Evolutionary conservation across 2,329 filamentous ascomycete species (phyloP), one percentile per base, ranked within the genome.

Genomic region (Niveomyces coronatus): DNA sequence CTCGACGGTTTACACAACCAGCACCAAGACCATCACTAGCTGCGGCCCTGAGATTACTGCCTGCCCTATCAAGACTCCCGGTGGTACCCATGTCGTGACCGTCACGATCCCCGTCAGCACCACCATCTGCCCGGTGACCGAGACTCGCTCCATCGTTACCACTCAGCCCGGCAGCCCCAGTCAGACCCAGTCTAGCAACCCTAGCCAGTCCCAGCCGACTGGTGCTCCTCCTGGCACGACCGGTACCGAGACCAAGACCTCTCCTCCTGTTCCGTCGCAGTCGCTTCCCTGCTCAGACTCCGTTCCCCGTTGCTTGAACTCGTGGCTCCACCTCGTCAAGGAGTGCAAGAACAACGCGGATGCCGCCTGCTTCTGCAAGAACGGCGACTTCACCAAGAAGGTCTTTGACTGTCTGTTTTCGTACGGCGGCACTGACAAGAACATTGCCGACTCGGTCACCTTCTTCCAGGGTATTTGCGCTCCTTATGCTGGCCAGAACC

Each of bases 381-480:
- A 82, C 55, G 60, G 71, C 44, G 65, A 76, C 39, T 89, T 91
- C 63, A 83, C 87, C 55, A 68, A 77, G 59, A 80, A 79, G 54
- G 77, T 95, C 57, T 89, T 84, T 60, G 65, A 74, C 45, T 96
- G 89, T 65, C 70, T 96, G 80, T 53, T 74, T 87, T 41, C 37
- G 18, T 15, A 30, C 71, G 82, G 79, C 46, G 70, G 71, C 43
- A 71, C 71, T 42, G 71, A 79, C 44, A 66, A 73, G 31, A 73
- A 84, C 55, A 70, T 89, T 49, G 68, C 76, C 39, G 64, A 77
- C 50, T 85, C 86, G 44, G 71, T 91, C 43, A 73, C 74, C 52
- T 94, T 85, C 76, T 82, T 95, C 70, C 81, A 88, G 61, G 88
- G 88, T 58, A 85, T 96, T 63, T 96, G 89, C 67, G 86, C 83